Percentiles rank a stretch among this genome's conserved stretches.
These are phyloP conservation scores for Fusarium buharicum DNA, from an alignment of 2,329 filamentous ascomycete species.

Conservation along the genomic window DNA sequence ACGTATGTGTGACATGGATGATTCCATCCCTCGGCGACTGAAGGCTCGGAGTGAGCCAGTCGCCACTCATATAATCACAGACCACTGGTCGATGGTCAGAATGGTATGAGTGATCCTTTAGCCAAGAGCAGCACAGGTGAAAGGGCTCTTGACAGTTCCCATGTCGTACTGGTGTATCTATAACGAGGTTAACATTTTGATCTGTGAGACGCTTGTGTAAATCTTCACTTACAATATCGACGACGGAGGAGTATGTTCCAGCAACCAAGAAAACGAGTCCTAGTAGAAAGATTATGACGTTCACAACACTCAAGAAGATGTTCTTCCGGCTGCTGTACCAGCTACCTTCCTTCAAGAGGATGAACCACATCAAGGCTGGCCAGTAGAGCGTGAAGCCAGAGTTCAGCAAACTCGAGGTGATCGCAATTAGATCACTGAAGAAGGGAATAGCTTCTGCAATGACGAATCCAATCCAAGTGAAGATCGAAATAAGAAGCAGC, in stretches of 20 bases:
- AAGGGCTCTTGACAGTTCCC: conserved; percentile 29
- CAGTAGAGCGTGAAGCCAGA: conserved; percentile 55
- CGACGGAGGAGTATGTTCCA: conserved; percentile 29
- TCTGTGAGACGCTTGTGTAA: accelerated
- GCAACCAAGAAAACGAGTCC: conserved; percentile 33
- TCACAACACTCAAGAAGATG: conserved; percentile 22
- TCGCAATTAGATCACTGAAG: conserved; percentile 72
- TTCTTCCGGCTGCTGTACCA: conserved; percentile 33
- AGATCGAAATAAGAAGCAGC: conserved; percentile 63
- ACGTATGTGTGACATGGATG: conserved; percentile 33
- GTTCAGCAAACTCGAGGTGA: conserved; percentile 59
- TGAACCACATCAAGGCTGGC: conserved; percentile 54
- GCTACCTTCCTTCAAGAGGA: conserved; percentile 46
- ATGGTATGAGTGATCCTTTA: background rate
- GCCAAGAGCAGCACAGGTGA: conserved; percentile 29
- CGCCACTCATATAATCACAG: background rate
- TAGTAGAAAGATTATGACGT: conserved; percentile 31
- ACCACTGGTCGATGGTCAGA: background rate
- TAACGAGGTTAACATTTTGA: background rate
- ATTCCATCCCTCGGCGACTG: conserved; percentile 16
- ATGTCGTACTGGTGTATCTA: conserved; percentile 32
- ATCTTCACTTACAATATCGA: conserved; percentile 26
- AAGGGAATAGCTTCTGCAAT: conserved; percentile 76
- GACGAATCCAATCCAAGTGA: conserved; percentile 60
- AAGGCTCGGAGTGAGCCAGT: conserved; percentile 3